phyloP scores from a whole-genome alignment of 1,284 basidiomycete species.

The Cutaneotrichosporon spelunceum region DNA sequence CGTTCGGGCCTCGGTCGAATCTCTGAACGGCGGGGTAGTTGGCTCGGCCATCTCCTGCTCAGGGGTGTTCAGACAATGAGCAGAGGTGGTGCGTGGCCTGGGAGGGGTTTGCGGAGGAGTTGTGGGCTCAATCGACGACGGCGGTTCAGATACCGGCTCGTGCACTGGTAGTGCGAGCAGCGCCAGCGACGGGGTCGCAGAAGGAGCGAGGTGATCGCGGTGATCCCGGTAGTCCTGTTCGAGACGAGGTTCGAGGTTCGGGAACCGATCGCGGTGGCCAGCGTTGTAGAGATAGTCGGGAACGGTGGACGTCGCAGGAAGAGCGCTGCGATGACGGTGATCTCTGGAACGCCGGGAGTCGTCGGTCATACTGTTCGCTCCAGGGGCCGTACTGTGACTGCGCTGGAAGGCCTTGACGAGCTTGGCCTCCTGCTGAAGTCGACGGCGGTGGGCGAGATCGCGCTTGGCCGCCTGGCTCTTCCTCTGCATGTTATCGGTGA shows the following conservation, averaged over 20 bases:
- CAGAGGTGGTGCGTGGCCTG: not conserved
- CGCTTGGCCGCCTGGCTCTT: conserved; percentile 76
- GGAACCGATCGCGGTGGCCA: conserved; percentile 20
- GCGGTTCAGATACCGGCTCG: not conserved
- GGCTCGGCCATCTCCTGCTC: conserved; percentile 4
- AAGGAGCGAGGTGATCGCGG: not conserved
- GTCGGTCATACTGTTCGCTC: conserved; percentile 27
- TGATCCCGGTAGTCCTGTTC: not conserved
- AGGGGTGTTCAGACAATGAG: not conserved
- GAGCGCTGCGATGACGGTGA: conserved; percentile 49
- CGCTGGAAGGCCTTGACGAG: conserved; percentile 34
- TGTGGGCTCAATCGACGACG: not conserved
- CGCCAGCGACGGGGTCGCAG: not conserved
- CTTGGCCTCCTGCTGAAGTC: conserved; percentile 43
- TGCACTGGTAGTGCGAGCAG: not conserved
- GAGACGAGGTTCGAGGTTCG: not conserved
- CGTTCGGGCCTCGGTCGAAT: conserved; percentile 12
- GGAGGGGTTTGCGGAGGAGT: conserved; percentile 7
- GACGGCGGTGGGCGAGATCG: conserved; percentile 47
- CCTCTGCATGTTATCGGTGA: conserved; percentile 77
- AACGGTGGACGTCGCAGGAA: conserved; percentile 50
- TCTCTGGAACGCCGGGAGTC: conserved; percentile 35
- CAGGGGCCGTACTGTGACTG: conserved; percentile 41
- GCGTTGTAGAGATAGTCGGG: conserved; percentile 42
- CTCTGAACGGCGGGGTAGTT: conserved; percentile 3